Evolutionary conservation across 2,329 filamentous ascomycete genomes (phyloP).

Genomic region (Trichophyton mentagrophytes): DNA sequence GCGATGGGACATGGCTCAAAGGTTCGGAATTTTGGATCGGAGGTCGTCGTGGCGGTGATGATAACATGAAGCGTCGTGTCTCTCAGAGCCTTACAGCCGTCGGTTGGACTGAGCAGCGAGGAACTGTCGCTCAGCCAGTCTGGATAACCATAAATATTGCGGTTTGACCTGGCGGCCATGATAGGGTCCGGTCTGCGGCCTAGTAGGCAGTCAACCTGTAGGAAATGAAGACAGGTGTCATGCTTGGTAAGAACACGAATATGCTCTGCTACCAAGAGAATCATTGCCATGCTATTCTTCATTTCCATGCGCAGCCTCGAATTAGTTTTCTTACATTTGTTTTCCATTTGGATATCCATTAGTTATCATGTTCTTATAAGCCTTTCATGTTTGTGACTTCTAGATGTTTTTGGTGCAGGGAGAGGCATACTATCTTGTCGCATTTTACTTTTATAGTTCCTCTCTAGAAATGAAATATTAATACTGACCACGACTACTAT

Average conservation of each 20-base stretch:
- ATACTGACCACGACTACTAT: background rate
- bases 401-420: background rate
- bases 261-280: background rate
- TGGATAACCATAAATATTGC: slow-evolving; percentile 12
- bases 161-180: background rate
- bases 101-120: slow-evolving; percentile 43
- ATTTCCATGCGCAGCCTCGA: background rate
- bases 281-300: background rate
- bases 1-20: slow-evolving; percentile 48
- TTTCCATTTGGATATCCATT: background rate
- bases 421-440: background rate
- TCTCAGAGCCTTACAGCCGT: slow-evolving; percentile 42
- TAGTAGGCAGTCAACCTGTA: no score
- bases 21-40: slow-evolving; percentile 42
- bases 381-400: background rate
- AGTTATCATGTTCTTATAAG: no score
- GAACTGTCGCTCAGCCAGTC: slow-evolving; percentile 12
- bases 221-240: no score
- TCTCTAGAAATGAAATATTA: background rate
- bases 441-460: background rate
- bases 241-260: no score
- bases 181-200: no score
- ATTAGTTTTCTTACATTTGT: background rate
- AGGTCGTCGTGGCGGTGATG: slow-evolving; percentile 6
- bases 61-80: slow-evolving; percentile 31